These are phyloP conservation scores for Leccinellum albellum DNA, from an alignment of 768 basidiomycete species.

Conservation along the genomic window DNA sequence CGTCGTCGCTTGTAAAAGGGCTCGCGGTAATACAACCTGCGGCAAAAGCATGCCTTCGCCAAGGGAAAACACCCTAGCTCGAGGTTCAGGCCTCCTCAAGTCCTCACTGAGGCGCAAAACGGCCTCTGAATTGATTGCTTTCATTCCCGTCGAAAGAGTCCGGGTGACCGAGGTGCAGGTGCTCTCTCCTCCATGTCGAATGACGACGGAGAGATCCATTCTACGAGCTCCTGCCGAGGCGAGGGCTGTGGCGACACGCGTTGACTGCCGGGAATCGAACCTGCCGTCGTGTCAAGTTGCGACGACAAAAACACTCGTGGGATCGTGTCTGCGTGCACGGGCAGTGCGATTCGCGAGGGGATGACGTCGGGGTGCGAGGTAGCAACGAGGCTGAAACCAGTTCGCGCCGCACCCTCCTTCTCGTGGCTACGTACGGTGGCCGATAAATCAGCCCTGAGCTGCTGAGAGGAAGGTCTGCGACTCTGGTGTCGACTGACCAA, in stretches of 20 bases:
- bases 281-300: constrained; percentile 11
- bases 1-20: constrained; percentile 3
- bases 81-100: constrained; percentile 2
- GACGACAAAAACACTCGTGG: constrained; percentile 21
- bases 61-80: constrained; percentile 2
- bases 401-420: constrained; percentile 22
- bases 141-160: constrained; percentile 31
- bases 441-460: constrained; percentile 28
- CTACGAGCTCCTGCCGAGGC: constrained; percentile 24
- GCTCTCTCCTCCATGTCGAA: constrained; percentile 18
- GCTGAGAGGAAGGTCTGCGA: constrained; percentile 29
- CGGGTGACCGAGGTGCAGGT: constrained; percentile 11
- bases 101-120: neutral
- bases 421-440: constrained; percentile 27
- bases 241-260: constrained; percentile 31
- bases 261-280: constrained; percentile 17
- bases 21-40: constrained; percentile 2
- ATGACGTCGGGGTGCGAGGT: constrained; percentile 26
- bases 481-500: constrained; percentile 27
- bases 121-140: constrained; percentile 9
- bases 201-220: constrained; percentile 21
- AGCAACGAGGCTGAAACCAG: constrained; percentile 32
- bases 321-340: constrained; percentile 20
- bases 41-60: constrained; percentile 7
- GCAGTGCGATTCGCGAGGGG: constrained; percentile 21